Conservation (phyloP, 768 basidiomycete genomes). For the Lanmaoa rubissima region DNA sequence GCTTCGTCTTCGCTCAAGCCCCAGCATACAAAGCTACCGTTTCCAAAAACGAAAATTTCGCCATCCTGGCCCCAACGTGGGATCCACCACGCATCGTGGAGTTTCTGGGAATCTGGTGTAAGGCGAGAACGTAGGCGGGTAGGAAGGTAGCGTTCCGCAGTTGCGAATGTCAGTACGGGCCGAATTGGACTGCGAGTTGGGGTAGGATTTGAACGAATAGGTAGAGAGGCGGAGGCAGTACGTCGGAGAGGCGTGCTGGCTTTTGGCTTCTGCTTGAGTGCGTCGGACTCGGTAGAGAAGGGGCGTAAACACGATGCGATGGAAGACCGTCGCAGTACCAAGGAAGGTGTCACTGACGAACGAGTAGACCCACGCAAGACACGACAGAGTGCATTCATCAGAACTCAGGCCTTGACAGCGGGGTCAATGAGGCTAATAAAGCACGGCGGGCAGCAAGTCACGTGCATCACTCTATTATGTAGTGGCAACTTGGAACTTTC, state of each 20-base stretch:
- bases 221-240: conserved; percentile 79
- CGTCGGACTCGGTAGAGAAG: conserved; percentile 21
- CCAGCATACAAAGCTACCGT: conserved; percentile 91
- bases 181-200: conserved; percentile 80
- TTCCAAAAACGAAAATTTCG: conserved; percentile 86
- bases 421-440: background rate
- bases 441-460: conserved; percentile 3
- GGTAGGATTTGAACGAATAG: conserved; percentile 83
- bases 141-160: conserved; percentile 77
- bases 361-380: conserved; percentile 2
- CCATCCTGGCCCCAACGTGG: conserved; percentile 70
- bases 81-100: conserved; percentile 81
- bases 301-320: conserved; percentile 4
- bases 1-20: conserved; percentile 78
- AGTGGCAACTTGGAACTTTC: background rate
- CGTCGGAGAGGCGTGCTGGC: conserved; percentile 77
- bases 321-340: background rate
- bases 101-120: conserved; percentile 51
- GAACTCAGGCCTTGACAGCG: background rate
- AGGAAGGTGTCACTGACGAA: background rate
- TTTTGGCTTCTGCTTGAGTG: conserved; percentile 69
- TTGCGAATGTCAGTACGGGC: conserved; percentile 77
- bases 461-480: background rate
- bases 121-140: conserved; percentile 58
- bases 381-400: conserved; percentile 22